Percentiles rank a stretch among this genome's conserved stretches.
Evolutionary conservation across 306 rosid species (phyloP).

Genomic region (Amphicarpaea edgeworthii): DNA sequence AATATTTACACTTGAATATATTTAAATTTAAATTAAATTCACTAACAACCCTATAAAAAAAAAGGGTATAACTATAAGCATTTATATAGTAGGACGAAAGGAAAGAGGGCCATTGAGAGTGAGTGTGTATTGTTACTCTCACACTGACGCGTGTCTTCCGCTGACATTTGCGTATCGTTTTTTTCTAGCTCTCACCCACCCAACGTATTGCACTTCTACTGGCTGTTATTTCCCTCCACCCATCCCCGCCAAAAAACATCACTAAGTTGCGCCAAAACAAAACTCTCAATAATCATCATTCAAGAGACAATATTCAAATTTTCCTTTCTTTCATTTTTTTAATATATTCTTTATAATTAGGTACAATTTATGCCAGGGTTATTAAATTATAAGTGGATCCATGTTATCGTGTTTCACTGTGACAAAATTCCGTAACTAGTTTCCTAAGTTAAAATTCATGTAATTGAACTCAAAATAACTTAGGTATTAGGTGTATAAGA

Average conservation of each 20-base stretch:
- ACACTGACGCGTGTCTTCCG: constrained; percentile 58
- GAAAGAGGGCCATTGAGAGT: constrained; percentile 15
- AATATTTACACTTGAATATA: too few relatives aligned
- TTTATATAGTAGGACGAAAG: not conserved
- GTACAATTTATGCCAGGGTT: too few relatives aligned
- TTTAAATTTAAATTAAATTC: not conserved
- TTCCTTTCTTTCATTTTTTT: not conserved
- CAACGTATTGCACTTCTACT: not conserved
- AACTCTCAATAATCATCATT: not conserved
- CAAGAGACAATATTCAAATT: not conserved
- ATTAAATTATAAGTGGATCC: too few relatives aligned
- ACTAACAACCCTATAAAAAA: not conserved
- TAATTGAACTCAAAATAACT: too few relatives aligned
- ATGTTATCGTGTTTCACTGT: too few relatives aligned
- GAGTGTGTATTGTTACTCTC: constrained; percentile 44
- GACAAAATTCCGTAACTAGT: not conserved
- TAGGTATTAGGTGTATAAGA: not conserved
- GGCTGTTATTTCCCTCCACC: constrained; percentile 37
- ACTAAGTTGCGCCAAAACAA: not conserved
- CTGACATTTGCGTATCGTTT: constrained; percentile 26
- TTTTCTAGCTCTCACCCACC: not conserved
- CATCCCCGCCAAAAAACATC: constrained; percentile 7
- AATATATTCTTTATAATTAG: too few relatives aligned
- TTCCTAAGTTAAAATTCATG: too few relatives aligned
- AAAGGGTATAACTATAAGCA: not conserved